Evolutionary conservation across 257 asterid species (phyloP), one percentile per base, ranked within the genome.

Genomic region (Nicotiana obtusifolia): DNA sequence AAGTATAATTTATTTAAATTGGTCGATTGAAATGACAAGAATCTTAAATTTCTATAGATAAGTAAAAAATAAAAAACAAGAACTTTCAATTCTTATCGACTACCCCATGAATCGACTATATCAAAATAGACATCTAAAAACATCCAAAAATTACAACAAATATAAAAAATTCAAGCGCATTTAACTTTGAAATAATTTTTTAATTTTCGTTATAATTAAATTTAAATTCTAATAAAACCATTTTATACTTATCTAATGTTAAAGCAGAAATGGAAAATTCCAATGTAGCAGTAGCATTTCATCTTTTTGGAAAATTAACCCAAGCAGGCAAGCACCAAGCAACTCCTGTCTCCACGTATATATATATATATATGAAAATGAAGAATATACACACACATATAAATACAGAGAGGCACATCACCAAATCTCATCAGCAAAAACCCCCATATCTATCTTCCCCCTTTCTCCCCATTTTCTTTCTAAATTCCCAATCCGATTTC

Each of bases 401-500:
- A 83, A 69, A 82, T 76, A 83, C 80, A 83, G 33, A 85, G 33
- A 86, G 54, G 88, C 53, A 87, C 88, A n/a, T 30, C 85, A 81
- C 73, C 88, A 86, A 85, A 89, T 88, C 90, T 86, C 89, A 82
- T 86, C 85, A 81, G 65, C 86, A 85, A 78, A 80, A 86, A 82
- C 49, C 49, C 87, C 90, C 84, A 41, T 41, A 41, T 41, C 87
- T 41, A 71, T 69, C 84, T 77, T 47, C 57, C 84, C 53, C 69
- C 15, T 64, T 22, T 31, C 15, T 11, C 5, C 85, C 7, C 73
- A 28, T 81, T 76, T 28, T 59, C 81, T 31, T 41, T 66, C 92
- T 85, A 88, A 89, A 87, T 88, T 89, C 92, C 90, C 91, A 66
- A 87, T 85, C 81, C 24, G 78, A 87, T 65, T 82, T 81, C 85